Conservation (phyloP, 2,329 filamentous ascomycete species). For the Beauveria varroae region DNA sequence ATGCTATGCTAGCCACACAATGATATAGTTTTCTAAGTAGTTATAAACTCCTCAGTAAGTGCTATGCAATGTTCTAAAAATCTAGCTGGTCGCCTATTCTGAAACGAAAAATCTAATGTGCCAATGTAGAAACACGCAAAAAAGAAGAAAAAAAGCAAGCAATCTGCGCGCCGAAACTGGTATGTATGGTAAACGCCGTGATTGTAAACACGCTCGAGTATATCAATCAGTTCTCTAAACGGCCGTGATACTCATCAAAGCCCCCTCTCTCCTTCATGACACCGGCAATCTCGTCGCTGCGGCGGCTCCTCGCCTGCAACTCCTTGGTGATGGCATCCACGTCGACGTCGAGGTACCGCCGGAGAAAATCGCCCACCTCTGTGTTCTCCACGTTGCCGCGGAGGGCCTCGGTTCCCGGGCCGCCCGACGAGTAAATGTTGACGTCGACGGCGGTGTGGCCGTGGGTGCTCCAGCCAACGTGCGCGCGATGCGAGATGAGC, state of each 20-base stretch:
- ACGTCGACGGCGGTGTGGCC: constrained; percentile 92
- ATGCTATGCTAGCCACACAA: background rate
- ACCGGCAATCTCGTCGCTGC: constrained; percentile 4
- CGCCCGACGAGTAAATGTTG: constrained; percentile 82
- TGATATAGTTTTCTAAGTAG: background rate
- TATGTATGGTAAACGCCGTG: background rate
- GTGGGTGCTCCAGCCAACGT: constrained; percentile 90
- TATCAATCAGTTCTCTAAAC: background rate
- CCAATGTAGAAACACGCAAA: background rate
- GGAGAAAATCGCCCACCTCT: constrained; percentile 77
- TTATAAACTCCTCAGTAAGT: background rate
- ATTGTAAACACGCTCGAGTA: no score
- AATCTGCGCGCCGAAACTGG: background rate
- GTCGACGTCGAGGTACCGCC: constrained; percentile 71
- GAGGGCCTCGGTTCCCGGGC: constrained; percentile 55
- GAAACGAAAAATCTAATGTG: background rate
- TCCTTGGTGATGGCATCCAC: constrained; percentile 71
- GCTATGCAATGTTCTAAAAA: background rate
- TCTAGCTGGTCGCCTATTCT: background rate
- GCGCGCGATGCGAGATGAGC: constrained; percentile 80
- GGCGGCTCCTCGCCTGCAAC: constrained; percentile 47
- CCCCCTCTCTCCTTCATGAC: background rate
- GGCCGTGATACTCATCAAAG: constrained; percentile 6
- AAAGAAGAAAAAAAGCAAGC: background rate
- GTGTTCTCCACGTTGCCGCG: constrained; percentile 92